A percentile compares a stretch with the other conserved stretches of the same genome.
Evolutionary conservation across 331 rosid genomes (phyloP).

Genomic region (Rhamnella rubrinervis): DNA sequence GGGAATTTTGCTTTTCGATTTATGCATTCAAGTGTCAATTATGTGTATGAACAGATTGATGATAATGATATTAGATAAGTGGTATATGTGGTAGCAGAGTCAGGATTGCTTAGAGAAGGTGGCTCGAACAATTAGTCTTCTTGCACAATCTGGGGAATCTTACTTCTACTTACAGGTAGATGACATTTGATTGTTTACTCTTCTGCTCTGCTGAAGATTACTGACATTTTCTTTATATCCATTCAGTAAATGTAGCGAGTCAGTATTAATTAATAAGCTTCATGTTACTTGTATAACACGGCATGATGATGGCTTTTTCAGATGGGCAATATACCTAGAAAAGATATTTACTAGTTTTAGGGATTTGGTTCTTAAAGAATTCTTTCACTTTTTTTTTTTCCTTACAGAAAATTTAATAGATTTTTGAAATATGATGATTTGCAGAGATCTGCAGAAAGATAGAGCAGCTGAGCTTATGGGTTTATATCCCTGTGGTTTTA

Average conservation of each 20-base stretch:
- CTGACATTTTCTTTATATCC: background rate
- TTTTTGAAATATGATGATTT: conserved; percentile 12
- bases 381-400: background rate
- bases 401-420: conserved; percentile 5
- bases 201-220: background rate
- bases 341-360: too few species aligned
- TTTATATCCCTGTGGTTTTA: conserved; percentile 73
- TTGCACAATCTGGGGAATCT: conserved; percentile 49
- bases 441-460: conserved; percentile 83
- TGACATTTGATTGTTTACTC: background rate
- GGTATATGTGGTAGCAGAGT: conserved; percentile 52
- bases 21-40: background rate
- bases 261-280: background rate
- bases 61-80: conserved; percentile 18
- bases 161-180: conserved; percentile 81
- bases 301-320: background rate
- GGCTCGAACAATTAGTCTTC: conserved; percentile 56
- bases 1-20: background rate
- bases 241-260: background rate
- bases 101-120: conserved; percentile 88
- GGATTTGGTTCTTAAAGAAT: background rate
- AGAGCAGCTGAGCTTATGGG: conserved; percentile 82
- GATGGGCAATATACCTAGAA: conserved; percentile 1
- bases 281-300: background rate
- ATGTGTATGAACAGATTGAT: conserved; percentile 13